Conservation (phyloP, 2,329 filamentous ascomycete species). For the Neopestalotiopsis sp. region DNA sequence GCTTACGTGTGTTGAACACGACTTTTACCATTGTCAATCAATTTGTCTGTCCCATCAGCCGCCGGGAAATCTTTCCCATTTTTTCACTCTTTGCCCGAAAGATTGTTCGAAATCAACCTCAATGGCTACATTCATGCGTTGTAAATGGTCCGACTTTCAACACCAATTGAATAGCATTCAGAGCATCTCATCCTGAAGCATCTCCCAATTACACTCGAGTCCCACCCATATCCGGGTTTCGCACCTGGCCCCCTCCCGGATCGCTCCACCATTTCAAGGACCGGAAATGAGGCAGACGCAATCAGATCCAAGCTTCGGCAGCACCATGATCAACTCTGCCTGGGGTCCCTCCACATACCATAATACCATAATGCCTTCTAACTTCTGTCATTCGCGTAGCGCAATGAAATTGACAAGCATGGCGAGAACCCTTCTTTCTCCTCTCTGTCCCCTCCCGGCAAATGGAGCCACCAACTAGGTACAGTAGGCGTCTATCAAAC, state of each 20-base stretch:
- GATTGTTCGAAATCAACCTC: not conserved
- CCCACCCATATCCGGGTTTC: not conserved
- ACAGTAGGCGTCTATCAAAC: not conserved
- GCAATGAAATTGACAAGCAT: not conserved
- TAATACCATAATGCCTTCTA: not conserved
- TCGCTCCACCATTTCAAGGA: constrained; percentile 1
- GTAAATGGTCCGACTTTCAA: too few species aligned
- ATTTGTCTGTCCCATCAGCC: too few species aligned
- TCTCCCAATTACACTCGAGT: not conserved
- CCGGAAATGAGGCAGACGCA: constrained; percentile 19
- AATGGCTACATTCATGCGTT: not conserved
- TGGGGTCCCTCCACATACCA: not conserved
- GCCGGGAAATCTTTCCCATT: not conserved
- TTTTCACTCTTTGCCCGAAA: not conserved
- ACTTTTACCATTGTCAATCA: not conserved
- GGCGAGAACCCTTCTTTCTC: too few species aligned
- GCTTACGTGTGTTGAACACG: not conserved
- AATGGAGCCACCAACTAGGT: not conserved
- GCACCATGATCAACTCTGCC: not conserved
- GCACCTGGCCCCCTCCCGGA: not conserved
- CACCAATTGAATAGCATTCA: not conserved
- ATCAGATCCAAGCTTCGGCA: constrained; percentile 18
- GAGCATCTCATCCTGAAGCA: not conserved
- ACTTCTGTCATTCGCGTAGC: not conserved
- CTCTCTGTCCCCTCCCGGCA: not conserved